Evolutionary conservation across 129 eudicot species (phyloP).

Genomic region (Tanacetum coccineum): DNA sequence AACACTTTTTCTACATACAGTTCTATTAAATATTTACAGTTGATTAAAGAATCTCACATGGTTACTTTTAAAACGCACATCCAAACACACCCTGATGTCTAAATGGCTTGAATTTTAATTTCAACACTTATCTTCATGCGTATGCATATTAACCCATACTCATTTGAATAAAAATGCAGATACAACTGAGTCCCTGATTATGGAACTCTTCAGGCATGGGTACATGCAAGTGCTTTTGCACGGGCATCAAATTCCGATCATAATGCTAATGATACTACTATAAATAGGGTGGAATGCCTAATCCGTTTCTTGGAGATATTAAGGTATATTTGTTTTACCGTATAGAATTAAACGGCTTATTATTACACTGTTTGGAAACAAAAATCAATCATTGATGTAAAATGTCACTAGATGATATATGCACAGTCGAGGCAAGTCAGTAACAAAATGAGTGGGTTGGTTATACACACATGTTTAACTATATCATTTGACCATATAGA

Average conservation of each 20-base stretch:
- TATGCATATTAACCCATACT: not conserved
- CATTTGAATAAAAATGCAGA: constrained; percentile 36
- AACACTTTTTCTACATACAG: not conserved
- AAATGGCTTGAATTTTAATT: no score
- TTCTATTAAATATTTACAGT: not conserved
- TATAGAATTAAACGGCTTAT: not conserved
- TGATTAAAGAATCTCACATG: not conserved
- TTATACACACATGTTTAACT: no score
- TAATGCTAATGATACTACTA: constrained; percentile 49
- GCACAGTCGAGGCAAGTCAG: not conserved
- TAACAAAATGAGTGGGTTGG: no score
- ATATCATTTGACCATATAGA: no score
- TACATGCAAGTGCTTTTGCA: constrained; percentile 67
- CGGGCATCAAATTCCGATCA: constrained; percentile 54
- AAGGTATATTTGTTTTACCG: constrained; percentile 41
- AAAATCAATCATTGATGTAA: not conserved
- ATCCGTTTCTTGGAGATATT: constrained; percentile 86
- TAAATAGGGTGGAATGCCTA: constrained; percentile 62
- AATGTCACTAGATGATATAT: not conserved
- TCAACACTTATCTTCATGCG: no score
- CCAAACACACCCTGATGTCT: not conserved
- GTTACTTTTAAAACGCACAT: not conserved
- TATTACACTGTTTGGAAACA: not conserved
- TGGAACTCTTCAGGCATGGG: constrained; percentile 95
- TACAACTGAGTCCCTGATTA: constrained; percentile 83